phyloP scores from a whole-genome alignment of 257 asterid species.

The Petrea volubilis region DNA sequence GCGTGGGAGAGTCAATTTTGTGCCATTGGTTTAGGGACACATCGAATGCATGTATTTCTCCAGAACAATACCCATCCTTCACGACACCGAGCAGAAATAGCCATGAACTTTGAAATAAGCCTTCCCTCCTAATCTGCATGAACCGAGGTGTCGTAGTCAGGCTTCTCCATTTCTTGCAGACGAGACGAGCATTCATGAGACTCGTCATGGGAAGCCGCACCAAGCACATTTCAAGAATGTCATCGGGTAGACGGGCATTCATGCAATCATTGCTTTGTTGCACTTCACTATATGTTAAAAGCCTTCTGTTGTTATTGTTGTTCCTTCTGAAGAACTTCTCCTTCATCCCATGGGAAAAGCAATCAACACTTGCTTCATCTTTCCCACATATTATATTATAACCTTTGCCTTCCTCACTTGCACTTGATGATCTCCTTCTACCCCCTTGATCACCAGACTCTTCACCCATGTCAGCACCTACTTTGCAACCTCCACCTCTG shows the following conservation, averaged over 20 bases:
- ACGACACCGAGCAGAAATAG: slow-evolving; percentile 83
- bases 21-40: slow-evolving; percentile 80
- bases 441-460: slow-evolving; percentile 45
- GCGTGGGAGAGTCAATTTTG: slow-evolving; percentile 63
- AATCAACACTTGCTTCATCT: slow-evolving; percentile 59
- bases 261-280: slow-evolving; percentile 38
- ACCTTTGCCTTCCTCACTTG: slow-evolving; percentile 69
- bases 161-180: slow-evolving; percentile 91
- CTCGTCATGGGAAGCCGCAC: slow-evolving; percentile 75
- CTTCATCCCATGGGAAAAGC: slow-evolving; percentile 70
- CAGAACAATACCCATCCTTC: slow-evolving; percentile 79
- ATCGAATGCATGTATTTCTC: slow-evolving; percentile 83
- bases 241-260: slow-evolving; percentile 79
- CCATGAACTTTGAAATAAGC: slow-evolving; percentile 78
- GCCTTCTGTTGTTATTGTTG: slow-evolving; percentile 47
- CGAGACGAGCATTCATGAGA: slow-evolving; percentile 86
- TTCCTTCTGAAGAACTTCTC: slow-evolving; percentile 69
- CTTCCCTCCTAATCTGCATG: slow-evolving; percentile 76
- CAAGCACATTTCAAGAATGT: slow-evolving; percentile 87
- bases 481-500: slow-evolving; percentile 96
- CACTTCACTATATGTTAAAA: slow-evolving; percentile 34
- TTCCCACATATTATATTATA: slow-evolving; percentile 45
- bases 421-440: slow-evolving; percentile 64
- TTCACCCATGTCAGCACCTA: slow-evolving; percentile 82
- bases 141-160: slow-evolving; percentile 70